Evolutionary conservation across 2,329 filamentous ascomycete species (phyloP), one percentile per base, ranked within the genome.

Genomic region (Eutypella sp.): DNA sequence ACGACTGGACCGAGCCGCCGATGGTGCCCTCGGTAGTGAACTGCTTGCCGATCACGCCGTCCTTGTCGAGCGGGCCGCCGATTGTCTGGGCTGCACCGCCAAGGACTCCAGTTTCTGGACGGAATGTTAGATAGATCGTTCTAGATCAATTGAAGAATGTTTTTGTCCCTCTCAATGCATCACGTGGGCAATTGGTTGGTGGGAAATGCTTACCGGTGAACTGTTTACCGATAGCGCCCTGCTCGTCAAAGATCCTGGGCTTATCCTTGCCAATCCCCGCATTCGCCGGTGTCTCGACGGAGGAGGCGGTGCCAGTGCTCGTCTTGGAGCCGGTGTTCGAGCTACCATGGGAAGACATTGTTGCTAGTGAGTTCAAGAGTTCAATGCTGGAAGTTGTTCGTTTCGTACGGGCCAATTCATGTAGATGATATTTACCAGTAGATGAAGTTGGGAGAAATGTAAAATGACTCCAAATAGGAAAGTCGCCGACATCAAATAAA

Each of bases 1-100:
- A 50, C 4, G 65, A 52, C 64, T 81, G 76, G 1, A 81, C 72
- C 4, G 70, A 69, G 2, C 77, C 77, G 2, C 76, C 77, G 23
- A 81, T 71, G 5, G 65, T 68, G 16, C 75, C 75, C 38, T 76
- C 71, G 0, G 67, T 57, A 0, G 76, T 79, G 52, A 81, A 82
- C 50, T 78, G 75, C 46, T 73, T 75, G 18, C 78, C 77, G 45
- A 81, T 70, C 8, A 67, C 55, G 0, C 78, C 76, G 2, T 79
- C 72, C 52, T 76, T 75, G 31, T 62, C 65, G 23, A 78, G 57
- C 0, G 72, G 72, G 0, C 74, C 74, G 0, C 78, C 76, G 7
- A 81, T 63, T 47, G 68, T 70, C 58, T 78, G 65, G 0, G 70
- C 75, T 2, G 69, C 63, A 10, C 74, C 69, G 6, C 77, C 76